These are phyloP conservation scores for Nitzschia sp. DNA, from an alignment of 108 stramenopile genomes.

Conservation along the genomic window DNA sequence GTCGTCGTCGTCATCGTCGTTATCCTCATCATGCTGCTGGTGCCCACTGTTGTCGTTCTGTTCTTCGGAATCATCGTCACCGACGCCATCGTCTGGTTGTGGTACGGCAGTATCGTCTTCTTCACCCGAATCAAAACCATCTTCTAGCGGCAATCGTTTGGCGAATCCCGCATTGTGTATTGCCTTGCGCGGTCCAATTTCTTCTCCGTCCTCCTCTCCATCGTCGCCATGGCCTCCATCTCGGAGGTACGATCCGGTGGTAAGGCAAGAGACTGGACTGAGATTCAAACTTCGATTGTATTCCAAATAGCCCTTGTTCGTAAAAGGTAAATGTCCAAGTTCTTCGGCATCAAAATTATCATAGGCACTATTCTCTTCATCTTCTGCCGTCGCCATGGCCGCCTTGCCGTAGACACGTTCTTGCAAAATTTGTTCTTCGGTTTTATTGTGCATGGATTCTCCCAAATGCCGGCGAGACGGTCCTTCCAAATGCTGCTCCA, in stretches of 20 bases:
- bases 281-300: slow-evolving; percentile 11
- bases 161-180: slow-evolving; percentile 5
- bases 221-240: neutral
- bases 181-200: slow-evolving; percentile 16
- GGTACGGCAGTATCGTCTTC: neutral
- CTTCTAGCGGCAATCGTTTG: slow-evolving; percentile 24
- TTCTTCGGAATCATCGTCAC: too few species aligned
- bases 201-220: slow-evolving; percentile 6
- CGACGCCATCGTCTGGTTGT: too few species aligned
- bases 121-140: slow-evolving; percentile 33
- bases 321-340: slow-evolving; percentile 1
- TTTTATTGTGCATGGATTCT: slow-evolving; percentile 19
- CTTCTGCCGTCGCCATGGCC: slow-evolving; percentile 12
- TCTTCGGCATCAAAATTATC: slow-evolving; percentile 10
- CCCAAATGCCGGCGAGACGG: neutral
- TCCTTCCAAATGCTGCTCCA: slow-evolving; percentile 22
- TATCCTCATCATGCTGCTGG: neutral
- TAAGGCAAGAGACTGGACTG: slow-evolving; percentile 25
- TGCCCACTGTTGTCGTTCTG: neutral
- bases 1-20: neutral
- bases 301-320: slow-evolving; percentile 12
- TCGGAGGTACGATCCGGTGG: slow-evolving; percentile 12
- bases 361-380: slow-evolving; percentile 16
- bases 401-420: slow-evolving; percentile 16
- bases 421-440: slow-evolving; percentile 23